Percentiles rank a stretch among this genome's conserved stretches.
These are phyloP conservation scores for Ceratocystis huliohia DNA, from an alignment of 2,329 filamentous ascomycete genomes.

Conservation along the genomic window DNA sequence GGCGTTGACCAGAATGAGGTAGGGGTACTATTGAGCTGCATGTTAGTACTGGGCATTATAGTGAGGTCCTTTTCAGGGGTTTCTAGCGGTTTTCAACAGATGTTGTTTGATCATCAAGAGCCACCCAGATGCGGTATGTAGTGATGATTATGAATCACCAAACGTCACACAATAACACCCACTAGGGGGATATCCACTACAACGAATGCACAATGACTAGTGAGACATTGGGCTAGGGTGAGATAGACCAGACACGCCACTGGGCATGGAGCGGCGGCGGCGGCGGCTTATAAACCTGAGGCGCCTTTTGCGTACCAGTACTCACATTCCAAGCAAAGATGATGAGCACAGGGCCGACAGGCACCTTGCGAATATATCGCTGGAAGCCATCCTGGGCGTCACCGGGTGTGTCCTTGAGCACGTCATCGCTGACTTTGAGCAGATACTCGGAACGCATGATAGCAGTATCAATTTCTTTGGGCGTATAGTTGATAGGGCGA, in stretches of 20 bases:
- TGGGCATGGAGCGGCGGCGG: background rate
- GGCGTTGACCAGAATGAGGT: conserved; percentile 84
- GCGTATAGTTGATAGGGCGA: conserved; percentile 75
- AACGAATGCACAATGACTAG: background rate
- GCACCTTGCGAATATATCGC: conserved; percentile 77
- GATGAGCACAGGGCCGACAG: conserved; percentile 75
- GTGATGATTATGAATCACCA: background rate
- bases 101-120: too few species aligned
- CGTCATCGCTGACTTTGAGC: conserved; percentile 67
- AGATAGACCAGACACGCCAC: background rate
- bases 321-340: conserved; percentile 94
- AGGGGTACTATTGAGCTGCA: conserved; percentile 58
- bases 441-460: conserved; percentile 77
- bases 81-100: too few species aligned
- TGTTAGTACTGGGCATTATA: conserved; percentile 20
- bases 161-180: background rate
- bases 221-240: background rate
- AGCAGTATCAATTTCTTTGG: conserved; percentile 72
- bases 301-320: conserved; percentile 18
- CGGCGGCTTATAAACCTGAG: too few species aligned
- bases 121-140: background rate
- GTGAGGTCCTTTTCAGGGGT: background rate
- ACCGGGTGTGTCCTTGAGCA: conserved; percentile 66
- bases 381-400: conserved; percentile 80
- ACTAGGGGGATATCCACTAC: background rate